Conservation (phyloP, 805 yeast species). For the Hanseniaspora hatyaiensis region DNA sequence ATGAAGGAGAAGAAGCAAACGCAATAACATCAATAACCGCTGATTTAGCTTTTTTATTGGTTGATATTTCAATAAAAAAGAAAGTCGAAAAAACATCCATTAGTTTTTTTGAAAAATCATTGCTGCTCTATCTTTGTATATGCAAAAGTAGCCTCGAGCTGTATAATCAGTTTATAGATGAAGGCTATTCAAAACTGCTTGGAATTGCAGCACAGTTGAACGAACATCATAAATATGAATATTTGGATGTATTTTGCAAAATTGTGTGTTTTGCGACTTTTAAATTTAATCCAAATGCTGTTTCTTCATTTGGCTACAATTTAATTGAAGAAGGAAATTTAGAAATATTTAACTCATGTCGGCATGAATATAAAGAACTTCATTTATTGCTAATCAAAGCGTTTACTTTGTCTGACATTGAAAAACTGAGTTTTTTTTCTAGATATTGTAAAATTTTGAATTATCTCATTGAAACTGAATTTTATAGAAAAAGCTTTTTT, state of each 20-base stretch:
- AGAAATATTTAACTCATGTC: background rate
- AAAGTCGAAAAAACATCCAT: background rate
- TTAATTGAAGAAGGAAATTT: background rate
- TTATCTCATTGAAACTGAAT: background rate
- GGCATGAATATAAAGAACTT: background rate
- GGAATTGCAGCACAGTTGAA: background rate
- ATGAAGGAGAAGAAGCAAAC: too few relatives aligned
- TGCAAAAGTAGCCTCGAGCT: background rate
- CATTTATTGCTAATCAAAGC: slow-evolving; percentile 5
- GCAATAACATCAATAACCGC: background rate
- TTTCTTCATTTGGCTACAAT: background rate
- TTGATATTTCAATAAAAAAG: background rate
- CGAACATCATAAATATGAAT: background rate
- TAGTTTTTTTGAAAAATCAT: background rate
- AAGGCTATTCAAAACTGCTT: slow-evolving; percentile 1
- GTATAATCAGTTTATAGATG: background rate
- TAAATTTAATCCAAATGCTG: background rate
- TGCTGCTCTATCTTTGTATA: background rate
- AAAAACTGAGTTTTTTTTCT: background rate
- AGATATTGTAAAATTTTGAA: background rate
- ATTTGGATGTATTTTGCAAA: slow-evolving; percentile 5
- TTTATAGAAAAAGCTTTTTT: background rate
- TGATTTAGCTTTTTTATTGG: background rate
- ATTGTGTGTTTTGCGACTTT: slow-evolving; percentile 2
- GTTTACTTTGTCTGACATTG: background rate